A percentile compares a stretch with the other conserved stretches of the same genome.
Conservation (phyloP, 2,329 filamentous ascomycete species). For the Epichloe hybrida region DNA sequence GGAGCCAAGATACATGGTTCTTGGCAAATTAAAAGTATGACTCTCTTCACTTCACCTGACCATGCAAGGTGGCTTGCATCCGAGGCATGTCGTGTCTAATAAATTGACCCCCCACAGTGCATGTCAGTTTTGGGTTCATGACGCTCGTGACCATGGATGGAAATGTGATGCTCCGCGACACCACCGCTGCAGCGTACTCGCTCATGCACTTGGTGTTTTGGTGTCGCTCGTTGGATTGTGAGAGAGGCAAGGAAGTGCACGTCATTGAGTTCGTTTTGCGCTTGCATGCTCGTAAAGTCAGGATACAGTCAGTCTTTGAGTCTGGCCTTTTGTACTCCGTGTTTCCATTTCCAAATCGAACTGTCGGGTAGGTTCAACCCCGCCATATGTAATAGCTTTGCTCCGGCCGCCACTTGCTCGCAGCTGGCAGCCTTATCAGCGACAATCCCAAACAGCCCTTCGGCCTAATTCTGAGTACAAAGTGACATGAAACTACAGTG, state of each 20-base stretch:
- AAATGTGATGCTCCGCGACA: no score
- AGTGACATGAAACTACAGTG: not conserved
- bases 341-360: not conserved
- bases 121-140: no score
- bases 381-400: conserved; percentile 1
- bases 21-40: no score
- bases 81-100: no score
- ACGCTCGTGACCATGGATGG: not conserved
- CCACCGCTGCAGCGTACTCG: not conserved
- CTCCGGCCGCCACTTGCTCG: not conserved
- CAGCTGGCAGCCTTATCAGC: conserved; percentile 2
- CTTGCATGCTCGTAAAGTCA: no score
- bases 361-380: not conserved
- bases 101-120: no score
- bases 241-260: not conserved
- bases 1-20: not conserved
- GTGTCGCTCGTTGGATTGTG: not conserved
- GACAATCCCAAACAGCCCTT: not conserved
- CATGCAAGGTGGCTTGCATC: no score
- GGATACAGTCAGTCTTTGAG: no score
- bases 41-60: no score
- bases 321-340: not conserved
- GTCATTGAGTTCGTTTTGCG: no score
- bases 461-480: not conserved
- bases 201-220: not conserved